Evolutionary conservation across 2,329 filamentous ascomycete genomes (phyloP).

Genomic region (Didymella segeticola): DNA sequence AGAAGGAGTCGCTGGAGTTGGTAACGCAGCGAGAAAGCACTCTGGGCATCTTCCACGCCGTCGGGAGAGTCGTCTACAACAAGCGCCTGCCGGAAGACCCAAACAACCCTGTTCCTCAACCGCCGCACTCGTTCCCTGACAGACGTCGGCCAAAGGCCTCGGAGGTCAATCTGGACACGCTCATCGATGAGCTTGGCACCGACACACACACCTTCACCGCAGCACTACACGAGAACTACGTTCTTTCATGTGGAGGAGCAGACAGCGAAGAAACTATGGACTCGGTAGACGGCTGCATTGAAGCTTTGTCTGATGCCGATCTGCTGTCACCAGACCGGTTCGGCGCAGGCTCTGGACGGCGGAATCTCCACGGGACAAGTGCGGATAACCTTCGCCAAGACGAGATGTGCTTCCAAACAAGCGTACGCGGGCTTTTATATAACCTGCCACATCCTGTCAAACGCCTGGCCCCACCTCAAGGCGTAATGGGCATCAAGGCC

Average conservation of each 20-base stretch:
- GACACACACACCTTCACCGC: slow-evolving; percentile 90
- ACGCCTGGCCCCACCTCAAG: slow-evolving; percentile 53
- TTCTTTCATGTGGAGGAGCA: slow-evolving; percentile 76
- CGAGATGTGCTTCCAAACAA: slow-evolving; percentile 91
- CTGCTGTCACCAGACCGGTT: slow-evolving; percentile 79
- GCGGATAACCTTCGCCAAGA: slow-evolving; percentile 84
- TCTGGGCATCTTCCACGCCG: slow-evolving; percentile 92
- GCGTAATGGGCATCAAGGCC: slow-evolving; percentile 46
- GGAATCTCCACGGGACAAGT: slow-evolving; percentile 57
- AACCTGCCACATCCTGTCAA: slow-evolving; percentile 86
- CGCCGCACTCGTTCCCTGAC: slow-evolving; percentile 56
- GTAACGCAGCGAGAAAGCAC: slow-evolving; percentile 88
- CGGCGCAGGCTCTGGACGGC: slow-evolving; percentile 61
- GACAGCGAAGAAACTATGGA: slow-evolving; percentile 71
- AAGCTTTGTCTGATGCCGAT: slow-evolving; percentile 86
- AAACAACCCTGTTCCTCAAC: slow-evolving; percentile 46
- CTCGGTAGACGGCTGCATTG: slow-evolving; percentile 83
- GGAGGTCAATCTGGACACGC: slow-evolving; percentile 63
- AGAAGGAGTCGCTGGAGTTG: slow-evolving; percentile 78
- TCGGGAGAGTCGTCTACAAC: slow-evolving; percentile 96
- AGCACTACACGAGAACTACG: slow-evolving; percentile 92
- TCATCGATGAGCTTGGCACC: slow-evolving; percentile 94
- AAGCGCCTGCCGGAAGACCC: slow-evolving; percentile 69
- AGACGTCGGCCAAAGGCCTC: slow-evolving; percentile 53
- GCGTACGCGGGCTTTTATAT: slow-evolving; percentile 85